Conservation (phyloP, 352 stramenopile genomes). For the Phytophthora rubi region DNA sequence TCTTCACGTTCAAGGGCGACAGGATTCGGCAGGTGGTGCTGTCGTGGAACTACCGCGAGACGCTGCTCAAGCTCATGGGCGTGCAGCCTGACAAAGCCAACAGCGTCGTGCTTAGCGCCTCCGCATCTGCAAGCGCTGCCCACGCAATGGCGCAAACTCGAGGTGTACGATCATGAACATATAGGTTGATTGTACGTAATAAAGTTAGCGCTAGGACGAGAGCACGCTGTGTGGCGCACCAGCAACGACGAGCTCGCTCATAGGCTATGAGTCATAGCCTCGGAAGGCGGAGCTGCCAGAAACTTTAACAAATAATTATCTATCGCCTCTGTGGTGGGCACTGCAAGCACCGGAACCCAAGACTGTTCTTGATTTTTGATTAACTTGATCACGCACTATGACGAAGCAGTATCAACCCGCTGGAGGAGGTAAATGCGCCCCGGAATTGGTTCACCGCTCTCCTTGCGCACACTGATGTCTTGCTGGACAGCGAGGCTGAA, state of each 20-base stretch:
- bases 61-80: conserved; percentile 77
- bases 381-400: not conserved
- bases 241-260: conserved; percentile 19
- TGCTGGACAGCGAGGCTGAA: conserved; percentile 54
- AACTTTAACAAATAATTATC: conserved; percentile 23
- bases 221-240: not conserved
- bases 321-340: conserved; percentile 22
- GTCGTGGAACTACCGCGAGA: conserved; percentile 79
- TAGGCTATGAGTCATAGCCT: not conserved
- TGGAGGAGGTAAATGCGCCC: conserved; percentile 71
- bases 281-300: conserved; percentile 13
- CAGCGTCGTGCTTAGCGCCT: conserved; percentile 28
- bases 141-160: conserved; percentile 9
- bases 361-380: not conserved
- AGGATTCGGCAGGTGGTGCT: conserved; percentile 76
- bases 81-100: conserved; percentile 40
- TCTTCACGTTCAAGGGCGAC: conserved; percentile 82
- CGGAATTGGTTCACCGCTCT: conserved; percentile 73
- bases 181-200: conserved; percentile 25
- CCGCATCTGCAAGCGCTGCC: conserved; percentile 11
- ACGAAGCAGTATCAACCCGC: not conserved
- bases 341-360: conserved; percentile 18
- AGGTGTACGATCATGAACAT: conserved; percentile 3
- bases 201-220: conserved; percentile 15
- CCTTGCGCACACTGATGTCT: conserved; percentile 67